phyloP scores from a whole-genome alignment of 2,329 filamentous ascomycete genomes.

The Botrytis fabae region DNA sequence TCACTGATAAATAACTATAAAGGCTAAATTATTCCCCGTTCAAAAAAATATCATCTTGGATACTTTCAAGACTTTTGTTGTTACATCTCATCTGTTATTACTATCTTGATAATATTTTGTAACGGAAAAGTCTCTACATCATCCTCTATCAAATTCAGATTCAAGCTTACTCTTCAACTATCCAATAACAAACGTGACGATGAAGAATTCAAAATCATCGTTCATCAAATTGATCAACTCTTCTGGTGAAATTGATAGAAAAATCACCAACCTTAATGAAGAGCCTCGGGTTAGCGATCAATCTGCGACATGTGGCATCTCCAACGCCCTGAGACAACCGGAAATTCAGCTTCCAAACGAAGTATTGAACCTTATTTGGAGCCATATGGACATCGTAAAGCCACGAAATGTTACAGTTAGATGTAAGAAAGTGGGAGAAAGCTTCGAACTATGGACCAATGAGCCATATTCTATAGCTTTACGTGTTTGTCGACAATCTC shows the following conservation, averaged over 20 bases:
- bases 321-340: background rate
- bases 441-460: background rate
- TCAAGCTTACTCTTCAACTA: rapidly evolving
- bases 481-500: background rate
- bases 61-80: background rate
- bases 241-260: rapidly evolving
- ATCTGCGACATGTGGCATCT: background rate
- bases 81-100: background rate
- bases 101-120: background rate
- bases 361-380: background rate
- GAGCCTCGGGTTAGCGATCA: background rate
- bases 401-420: background rate
- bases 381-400: rapidly evolving
- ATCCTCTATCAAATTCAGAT: background rate
- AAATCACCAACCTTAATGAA: background rate
- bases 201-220: background rate
- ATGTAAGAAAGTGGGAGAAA: background rate
- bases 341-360: background rate
- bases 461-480: background rate
- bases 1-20: background rate
- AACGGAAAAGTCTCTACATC: background rate
- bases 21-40: background rate
- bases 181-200: background rate
- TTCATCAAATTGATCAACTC: rapidly evolving
- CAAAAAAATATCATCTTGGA: background rate